phyloP scores from a whole-genome alignment of 2,329 filamentous ascomycete species.

The Amauroascus verrucosus region DNA sequence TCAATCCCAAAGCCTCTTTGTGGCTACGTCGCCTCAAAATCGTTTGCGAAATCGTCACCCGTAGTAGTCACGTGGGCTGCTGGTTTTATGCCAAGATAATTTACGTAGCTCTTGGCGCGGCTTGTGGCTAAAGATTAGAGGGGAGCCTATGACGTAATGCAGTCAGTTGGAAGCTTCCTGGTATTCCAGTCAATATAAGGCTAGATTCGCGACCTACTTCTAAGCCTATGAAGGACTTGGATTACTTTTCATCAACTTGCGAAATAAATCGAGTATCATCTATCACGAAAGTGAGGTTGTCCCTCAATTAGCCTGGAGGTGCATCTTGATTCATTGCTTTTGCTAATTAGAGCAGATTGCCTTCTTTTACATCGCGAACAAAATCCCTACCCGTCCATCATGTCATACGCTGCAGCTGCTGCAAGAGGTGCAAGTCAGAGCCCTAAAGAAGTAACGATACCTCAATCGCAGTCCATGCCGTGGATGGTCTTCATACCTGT shows the following conservation, averaged over 20 bases:
- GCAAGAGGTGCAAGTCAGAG: slow-evolving; percentile 39
- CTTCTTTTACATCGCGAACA: neutral
- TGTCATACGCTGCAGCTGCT: slow-evolving; percentile 43
- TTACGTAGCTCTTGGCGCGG: slow-evolving; percentile 3
- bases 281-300: too few species aligned
- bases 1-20: too few species aligned
- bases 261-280: too few species aligned
- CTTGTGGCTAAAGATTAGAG: neutral
- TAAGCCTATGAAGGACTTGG: neutral
- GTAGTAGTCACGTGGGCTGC: neutral
- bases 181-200: slow-evolving; percentile 3
- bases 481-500: neutral
- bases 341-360: neutral
- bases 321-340: neutral
- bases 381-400: slow-evolving; percentile 17
- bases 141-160: slow-evolving; percentile 6
- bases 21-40: too few species aligned
- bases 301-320: too few species aligned
- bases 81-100: neutral
- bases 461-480: neutral
- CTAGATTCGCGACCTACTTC: neutral
- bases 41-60: neutral
- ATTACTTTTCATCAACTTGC: neutral
- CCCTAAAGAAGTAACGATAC: slow-evolving; percentile 36
- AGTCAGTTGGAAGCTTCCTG: neutral